Base-by-base conservation (phyloP, 2,329 filamentous ascomycete species). In the Stachybotrys echinatus region DNA sequence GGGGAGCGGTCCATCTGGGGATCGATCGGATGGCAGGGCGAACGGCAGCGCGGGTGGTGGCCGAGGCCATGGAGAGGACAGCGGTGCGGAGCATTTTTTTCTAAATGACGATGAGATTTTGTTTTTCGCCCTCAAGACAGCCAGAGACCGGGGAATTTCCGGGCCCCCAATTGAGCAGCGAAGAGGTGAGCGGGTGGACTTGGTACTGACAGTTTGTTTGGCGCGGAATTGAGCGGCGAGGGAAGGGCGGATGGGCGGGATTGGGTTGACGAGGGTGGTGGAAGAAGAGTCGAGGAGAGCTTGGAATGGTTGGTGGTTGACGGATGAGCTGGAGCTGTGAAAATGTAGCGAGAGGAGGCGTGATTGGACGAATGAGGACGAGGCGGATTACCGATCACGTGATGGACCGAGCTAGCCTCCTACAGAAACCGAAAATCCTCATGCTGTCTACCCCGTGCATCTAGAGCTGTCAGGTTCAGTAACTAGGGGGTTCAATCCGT, bases 31-130 rank as follows among this genome's bases (percentile, higher is more conserved):
- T 61, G 73, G 67, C 61, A 57, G 74, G 73, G 54, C 72, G 69
- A 54, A 71, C 69, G 59, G 71, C 66, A 63, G 69, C 70, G 68
- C 76, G 73, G 66, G 77, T 72, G 57, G 76, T 71, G 61, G 68
- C 72, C 68, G 85, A 81, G 70, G 87, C 82, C 67, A 87, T 83
- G 66, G 88, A 87, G 74, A 92, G 78, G 71, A 94, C 74, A 68
- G 88, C 85, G 72, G 88, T 84, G 76, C 92, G 89, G 81, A 96
- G 91, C 92, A 97, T 97, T 47, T 48, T 62, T 54, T 45, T 21
- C 23, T 39, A 40, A 23, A 45, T 38, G 23, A 38, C 5, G 44
- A n/a, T 42, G 49, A 42, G 19, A 37, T 47, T 38, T 38, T 45
- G 18, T 46, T 20, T 34, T 7, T 23, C 23, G 23, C n/a, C 21